Evolutionary conservation across 177 flowering plant genomes (phyloP).

Genomic region (Vitis hybrid): DNA sequence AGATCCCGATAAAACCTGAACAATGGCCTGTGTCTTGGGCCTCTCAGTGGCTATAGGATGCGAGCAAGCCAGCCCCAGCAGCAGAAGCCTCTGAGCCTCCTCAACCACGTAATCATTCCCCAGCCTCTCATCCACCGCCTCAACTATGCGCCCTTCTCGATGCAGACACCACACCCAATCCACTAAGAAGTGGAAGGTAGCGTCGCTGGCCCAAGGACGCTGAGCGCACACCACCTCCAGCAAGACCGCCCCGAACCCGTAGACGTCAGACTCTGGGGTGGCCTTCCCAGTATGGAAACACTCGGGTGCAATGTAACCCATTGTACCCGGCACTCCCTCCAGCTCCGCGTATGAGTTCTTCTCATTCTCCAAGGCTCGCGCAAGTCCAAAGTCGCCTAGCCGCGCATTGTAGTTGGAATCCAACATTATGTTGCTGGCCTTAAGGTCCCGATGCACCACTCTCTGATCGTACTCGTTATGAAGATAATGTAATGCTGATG

Average conservation of each 20-base stretch:
- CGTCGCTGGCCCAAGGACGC: slow-evolving; percentile 46
- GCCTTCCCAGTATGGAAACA: slow-evolving; percentile 80
- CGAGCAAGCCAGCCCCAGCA: slow-evolving; percentile 69
- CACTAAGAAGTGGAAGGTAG: slow-evolving; percentile 42
- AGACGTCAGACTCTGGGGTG: slow-evolving; percentile 67
- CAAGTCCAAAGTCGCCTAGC: slow-evolving; percentile 79
- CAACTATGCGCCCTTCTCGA: slow-evolving; percentile 56
- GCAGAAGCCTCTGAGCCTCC: slow-evolving; percentile 56
- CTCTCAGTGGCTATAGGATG: slow-evolving; percentile 62
- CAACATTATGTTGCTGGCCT: slow-evolving; percentile 78
- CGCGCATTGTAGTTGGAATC: slow-evolving; percentile 69
- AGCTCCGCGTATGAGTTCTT: slow-evolving; percentile 67
- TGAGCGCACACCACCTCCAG: slow-evolving; percentile 70
- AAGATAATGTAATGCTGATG: slow-evolving; percentile 67
- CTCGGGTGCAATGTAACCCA: slow-evolving; percentile 82
- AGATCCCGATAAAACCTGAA: slow-evolving; percentile 53
- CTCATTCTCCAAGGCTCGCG: slow-evolving; percentile 69
- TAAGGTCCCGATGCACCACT: slow-evolving; percentile 78
- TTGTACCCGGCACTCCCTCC: slow-evolving; percentile 60
- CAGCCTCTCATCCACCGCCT: slow-evolving; percentile 56
- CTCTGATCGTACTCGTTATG: slow-evolving; percentile 71
- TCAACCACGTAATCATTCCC: slow-evolving; percentile 36
- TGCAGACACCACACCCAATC: slow-evolving; percentile 80
- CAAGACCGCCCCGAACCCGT: slow-evolving; percentile 74
- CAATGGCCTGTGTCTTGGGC: slow-evolving; percentile 54